Base-by-base conservation (phyloP, 139 green algal species). In the Chlamydomonas sphaeroides region DNA sequence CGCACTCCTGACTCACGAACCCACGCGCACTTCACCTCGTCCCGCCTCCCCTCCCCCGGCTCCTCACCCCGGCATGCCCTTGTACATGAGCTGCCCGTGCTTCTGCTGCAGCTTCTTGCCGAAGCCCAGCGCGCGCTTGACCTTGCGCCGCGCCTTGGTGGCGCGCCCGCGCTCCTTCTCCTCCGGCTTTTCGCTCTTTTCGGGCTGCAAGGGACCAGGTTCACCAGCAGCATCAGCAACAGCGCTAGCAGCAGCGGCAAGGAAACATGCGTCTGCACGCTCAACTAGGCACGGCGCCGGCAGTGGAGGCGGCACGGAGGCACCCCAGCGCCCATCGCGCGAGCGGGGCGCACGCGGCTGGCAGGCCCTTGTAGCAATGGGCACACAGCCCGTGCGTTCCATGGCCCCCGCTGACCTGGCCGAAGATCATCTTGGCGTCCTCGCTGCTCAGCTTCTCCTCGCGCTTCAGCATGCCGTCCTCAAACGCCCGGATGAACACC, bases 81-180 rank as follows among this genome's bases (percentile, higher is more conserved):
- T 93, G 86, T 91, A 91, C 14, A 93, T 78, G 53, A 91, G 85
- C 84, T 90, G 82, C 2, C 90, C 90, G 48, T 89, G 65, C 80
- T 90, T 91, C 83, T 91, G 83, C 77, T 91, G 85, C 83, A 93
- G 83, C 76, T 88, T 88, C 83, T 91, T 88, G 48, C 79, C 83
- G 15, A 91, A 83, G 41, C 87, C 79, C 14, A 91, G 68, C 68
- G 79, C 83, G 26, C 78, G 73, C 68, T 87, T 82, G 36, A 91
- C 68, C 53, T 75, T 75, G 49, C 59, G 45, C 25, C 30, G 61
- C 2, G 76, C 76, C 33, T 74, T 73, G 63, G 45, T 38, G 26
- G 39, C 76, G 6, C 63, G 62, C 26, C 45, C 32, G 38, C 45
- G 45, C 45, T 53, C 45, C 45, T 81, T 53, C 20, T 41, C 59